phyloP scores from a whole-genome alignment of 2,329 filamentous ascomycete species.

The Cladosporium sp. region DNA sequence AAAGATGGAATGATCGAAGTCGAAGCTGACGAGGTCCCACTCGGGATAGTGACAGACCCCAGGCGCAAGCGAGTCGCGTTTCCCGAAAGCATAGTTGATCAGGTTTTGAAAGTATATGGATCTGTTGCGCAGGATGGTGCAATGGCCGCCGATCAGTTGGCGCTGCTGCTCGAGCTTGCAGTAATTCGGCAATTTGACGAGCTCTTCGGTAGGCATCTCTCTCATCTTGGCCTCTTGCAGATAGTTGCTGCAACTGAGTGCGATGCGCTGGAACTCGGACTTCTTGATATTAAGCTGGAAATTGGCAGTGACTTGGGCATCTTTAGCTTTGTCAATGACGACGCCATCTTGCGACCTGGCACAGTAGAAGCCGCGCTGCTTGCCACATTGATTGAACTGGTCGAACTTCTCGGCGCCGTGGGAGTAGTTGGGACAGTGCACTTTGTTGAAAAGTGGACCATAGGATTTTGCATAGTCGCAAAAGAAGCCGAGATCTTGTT shows the following conservation, averaged over 20 bases:
- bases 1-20: slow-evolving; percentile 6
- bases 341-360: slow-evolving; percentile 18
- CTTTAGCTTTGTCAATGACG: slow-evolving; percentile 22
- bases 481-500: slow-evolving; percentile 15
- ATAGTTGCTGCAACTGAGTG: not conserved
- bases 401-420: not conserved
- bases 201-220: not conserved
- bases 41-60: not conserved
- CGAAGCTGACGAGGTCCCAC: not conserved
- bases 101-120: not conserved
- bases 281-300: not conserved
- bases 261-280: not conserved
- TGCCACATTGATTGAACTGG: slow-evolving; percentile 18
- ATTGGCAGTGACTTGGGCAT: not conserved
- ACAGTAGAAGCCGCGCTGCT: slow-evolving; percentile 25
- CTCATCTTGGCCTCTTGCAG: not conserved
- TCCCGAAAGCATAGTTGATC: not conserved
- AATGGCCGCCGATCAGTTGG: not conserved
- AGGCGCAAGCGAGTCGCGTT: not conserved
- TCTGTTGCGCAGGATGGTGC: not conserved
- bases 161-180: not conserved
- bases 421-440: slow-evolving; percentile 22
- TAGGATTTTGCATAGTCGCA: slow-evolving; percentile 20
- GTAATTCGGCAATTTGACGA: not conserved
- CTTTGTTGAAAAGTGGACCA: slow-evolving; percentile 22